Conservation (phyloP, 2,329 filamentous ascomycete genomes). For the Pseudogymnoascus sp. region DNA sequence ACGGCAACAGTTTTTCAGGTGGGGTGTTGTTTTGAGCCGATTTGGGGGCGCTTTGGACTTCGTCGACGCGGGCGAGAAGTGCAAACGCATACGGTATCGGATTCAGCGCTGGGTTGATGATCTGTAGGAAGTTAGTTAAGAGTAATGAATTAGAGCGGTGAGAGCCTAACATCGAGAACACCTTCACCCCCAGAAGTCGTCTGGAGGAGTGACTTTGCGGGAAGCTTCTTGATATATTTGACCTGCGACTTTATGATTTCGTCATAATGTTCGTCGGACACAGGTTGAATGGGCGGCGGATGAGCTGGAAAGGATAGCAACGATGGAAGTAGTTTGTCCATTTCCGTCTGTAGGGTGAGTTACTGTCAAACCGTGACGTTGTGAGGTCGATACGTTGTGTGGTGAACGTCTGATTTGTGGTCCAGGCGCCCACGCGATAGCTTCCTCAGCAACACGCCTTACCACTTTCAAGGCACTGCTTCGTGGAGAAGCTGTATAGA, state of each 20-base stretch:
- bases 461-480: neutral
- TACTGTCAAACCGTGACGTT: neutral
- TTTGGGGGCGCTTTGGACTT: constrained; percentile 26
- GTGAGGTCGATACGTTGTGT: neutral
- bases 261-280: constrained; percentile 35
- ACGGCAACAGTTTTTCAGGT: constrained; percentile 18
- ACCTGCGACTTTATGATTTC: constrained; percentile 32
- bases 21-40: constrained; percentile 9
- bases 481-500: neutral
- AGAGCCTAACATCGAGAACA: constrained; percentile 29
- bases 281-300: constrained; percentile 25
- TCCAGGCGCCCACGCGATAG: neutral
- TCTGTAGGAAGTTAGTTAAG: constrained; percentile 12
- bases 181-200: constrained; percentile 27
- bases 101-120: constrained; percentile 44
- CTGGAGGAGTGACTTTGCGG: constrained; percentile 27
- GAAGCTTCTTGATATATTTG: constrained; percentile 29
- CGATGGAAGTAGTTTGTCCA: constrained; percentile 29
- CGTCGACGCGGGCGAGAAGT: constrained; percentile 40
- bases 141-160: neutral
- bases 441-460: neutral
- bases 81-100: constrained; percentile 50
- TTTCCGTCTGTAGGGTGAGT: constrained; percentile 10
- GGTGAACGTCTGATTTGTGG: neutral
- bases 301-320: constrained; percentile 33